Evolutionary conservation across 2,329 filamentous ascomycete genomes (phyloP).

Genomic region (Colletotrichum plurivorum): DNA sequence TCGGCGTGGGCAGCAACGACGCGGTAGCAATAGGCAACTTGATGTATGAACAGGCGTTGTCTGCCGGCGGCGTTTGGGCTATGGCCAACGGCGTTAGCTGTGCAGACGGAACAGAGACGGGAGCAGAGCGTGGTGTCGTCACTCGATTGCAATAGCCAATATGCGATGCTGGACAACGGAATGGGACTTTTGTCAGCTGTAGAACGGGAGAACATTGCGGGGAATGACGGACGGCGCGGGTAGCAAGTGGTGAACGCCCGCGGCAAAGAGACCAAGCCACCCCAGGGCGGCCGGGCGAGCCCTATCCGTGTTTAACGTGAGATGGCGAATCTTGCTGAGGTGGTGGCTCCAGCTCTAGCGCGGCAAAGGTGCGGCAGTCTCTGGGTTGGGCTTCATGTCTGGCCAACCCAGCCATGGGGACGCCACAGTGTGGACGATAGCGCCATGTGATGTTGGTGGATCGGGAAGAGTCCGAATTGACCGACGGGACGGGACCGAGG

Average conservation of each 20-base stretch:
- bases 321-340: not conserved
- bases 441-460: constrained; percentile 28
- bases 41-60: constrained; percentile 12
- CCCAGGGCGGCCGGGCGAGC: constrained; percentile 13
- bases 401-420: constrained; percentile 24
- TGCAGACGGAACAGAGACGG: not conserved
- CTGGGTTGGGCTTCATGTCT: constrained; percentile 20
- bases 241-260: constrained; percentile 17
- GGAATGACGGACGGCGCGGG: not conserved
- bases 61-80: constrained; percentile 11
- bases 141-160: not conserved
- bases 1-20: constrained; percentile 1
- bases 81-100: not conserved
- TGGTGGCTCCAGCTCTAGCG: constrained; percentile 15
- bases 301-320: constrained; percentile 25
- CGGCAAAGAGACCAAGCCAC: constrained; percentile 12
- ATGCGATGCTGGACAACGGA: not conserved
- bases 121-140: constrained; percentile 1
- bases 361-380: constrained; percentile 34
- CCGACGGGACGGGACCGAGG: not conserved
- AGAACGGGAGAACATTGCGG: constrained; percentile 28
- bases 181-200: constrained; percentile 29
- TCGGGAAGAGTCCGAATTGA: constrained; percentile 24
- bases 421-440: constrained; percentile 26
- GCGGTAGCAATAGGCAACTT: constrained; percentile 3